phyloP scores from a whole-genome alignment of 78 protist genomes.

The Dictyostelium intermedium region DNA sequence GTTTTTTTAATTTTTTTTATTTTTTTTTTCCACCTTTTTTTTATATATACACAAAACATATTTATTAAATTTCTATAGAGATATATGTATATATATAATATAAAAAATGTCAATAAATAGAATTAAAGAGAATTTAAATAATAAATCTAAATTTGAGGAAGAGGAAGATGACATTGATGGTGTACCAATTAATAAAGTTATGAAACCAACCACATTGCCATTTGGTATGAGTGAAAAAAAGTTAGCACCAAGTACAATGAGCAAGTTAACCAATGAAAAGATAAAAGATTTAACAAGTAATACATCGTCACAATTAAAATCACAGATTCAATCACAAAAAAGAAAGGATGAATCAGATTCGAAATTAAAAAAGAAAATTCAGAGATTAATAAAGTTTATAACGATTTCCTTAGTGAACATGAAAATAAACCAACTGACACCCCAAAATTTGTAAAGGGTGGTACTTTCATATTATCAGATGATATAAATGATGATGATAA shows the following conservation, averaged over 20 bases:
- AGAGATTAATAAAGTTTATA: neutral
- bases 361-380: neutral
- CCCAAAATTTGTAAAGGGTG: conserved; percentile 40
- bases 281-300: neutral
- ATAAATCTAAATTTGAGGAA: neutral
- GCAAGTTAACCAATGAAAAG: conserved; percentile 10
- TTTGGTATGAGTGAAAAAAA: conserved; percentile 1
- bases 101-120: neutral
- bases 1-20: too few relatives aligned
- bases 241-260: conserved; percentile 25
- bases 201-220: neutral
- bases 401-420: neutral
- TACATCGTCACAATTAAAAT: neutral
- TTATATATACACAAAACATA: neutral
- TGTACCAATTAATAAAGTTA: neutral
- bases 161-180: neutral
- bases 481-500: neutral
- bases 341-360: conserved; percentile 22
- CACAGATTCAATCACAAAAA: neutral
- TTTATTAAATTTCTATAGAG: too few relatives aligned
- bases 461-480: neutral
- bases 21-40: too few relatives aligned
- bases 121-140: neutral
- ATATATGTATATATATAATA: too few relatives aligned
- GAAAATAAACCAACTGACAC: neutral